Conservation (phyloP, 2,329 filamentous ascomycete species). For the Penicillium capsulatum region DNA sequence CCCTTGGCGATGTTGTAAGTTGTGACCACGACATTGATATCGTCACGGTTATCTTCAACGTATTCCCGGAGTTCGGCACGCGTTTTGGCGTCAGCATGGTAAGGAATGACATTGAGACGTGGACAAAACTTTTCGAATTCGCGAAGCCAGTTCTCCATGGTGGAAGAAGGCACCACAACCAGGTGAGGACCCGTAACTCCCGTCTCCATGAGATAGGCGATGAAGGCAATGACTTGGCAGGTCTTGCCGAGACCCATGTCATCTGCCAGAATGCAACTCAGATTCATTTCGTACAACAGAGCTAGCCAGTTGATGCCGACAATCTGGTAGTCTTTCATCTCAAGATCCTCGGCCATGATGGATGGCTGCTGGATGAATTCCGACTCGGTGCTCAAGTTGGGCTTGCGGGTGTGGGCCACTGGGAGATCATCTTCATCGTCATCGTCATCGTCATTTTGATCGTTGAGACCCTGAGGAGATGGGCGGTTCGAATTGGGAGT, state of each 20-base stretch:
- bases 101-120: conserved; percentile 64
- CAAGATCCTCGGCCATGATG: conserved; percentile 69
- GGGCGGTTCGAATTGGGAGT: conserved; percentile 50
- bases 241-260: conserved; percentile 97
- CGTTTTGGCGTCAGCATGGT: conserved; percentile 66
- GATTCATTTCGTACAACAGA: conserved; percentile 70
- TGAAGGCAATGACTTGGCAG: conserved; percentile 88
- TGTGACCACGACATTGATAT: conserved; percentile 66
- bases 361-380: conserved; percentile 63
- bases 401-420: conserved; percentile 33
- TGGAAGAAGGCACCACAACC: conserved; percentile 87
- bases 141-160: conserved; percentile 89
- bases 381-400: conserved; percentile 11
- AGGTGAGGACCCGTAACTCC: conserved; percentile 68
- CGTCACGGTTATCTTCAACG: conserved; percentile 60
- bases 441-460: conserved; percentile 35
- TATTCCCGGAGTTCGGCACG: conserved; percentile 64
- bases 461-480: conserved; percentile 3
- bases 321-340: conserved; percentile 88
- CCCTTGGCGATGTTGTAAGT: conserved; percentile 65
- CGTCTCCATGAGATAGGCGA: conserved; percentile 74
- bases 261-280: conserved; percentile 89
- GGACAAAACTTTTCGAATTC: conserved; percentile 89
- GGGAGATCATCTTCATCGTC: conserved; percentile 45
- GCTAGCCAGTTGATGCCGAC: conserved; percentile 94